Evolutionary conservation across 768 basidiomycete genomes (phyloP).

Genomic region (Amanita polypyramis): DNA sequence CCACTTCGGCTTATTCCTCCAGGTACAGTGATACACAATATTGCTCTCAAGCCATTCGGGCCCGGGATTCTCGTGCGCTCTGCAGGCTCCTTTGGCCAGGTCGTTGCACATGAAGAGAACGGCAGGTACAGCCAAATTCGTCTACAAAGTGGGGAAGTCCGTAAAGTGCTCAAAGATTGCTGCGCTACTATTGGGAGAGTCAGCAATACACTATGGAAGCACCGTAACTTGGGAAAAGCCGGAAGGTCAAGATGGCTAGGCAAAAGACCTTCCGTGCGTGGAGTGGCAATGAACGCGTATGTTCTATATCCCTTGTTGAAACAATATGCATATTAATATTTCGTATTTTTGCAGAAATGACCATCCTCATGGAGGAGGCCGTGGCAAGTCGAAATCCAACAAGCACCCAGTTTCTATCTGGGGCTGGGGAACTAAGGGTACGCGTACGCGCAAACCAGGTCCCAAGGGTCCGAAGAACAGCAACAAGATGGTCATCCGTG

Average conservation of each 20-base stretch:
- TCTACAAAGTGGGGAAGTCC: slow-evolving; percentile 87
- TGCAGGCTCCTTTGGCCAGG: slow-evolving; percentile 78
- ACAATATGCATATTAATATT: not conserved
- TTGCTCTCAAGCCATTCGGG: slow-evolving; percentile 67
- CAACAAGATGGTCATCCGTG: slow-evolving; percentile 83
- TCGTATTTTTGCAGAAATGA: slow-evolving; percentile 42
- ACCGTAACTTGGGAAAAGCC: slow-evolving; percentile 80
- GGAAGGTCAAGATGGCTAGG: slow-evolving; percentile 86
- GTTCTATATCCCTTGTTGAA: slow-evolving; percentile 18
- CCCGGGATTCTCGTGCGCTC: slow-evolving; percentile 79
- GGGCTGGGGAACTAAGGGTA: slow-evolving; percentile 91
- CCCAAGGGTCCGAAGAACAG: slow-evolving; percentile 84
- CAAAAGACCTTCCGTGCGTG: slow-evolving; percentile 73
- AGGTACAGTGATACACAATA: slow-evolving; percentile 83
- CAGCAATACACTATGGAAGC: slow-evolving; percentile 86
- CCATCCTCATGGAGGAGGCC: slow-evolving; percentile 96
- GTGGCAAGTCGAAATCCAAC: slow-evolving; percentile 95
- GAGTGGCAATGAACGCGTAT: slow-evolving; percentile 95
- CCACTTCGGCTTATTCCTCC: slow-evolving; percentile 86
- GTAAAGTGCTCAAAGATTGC: slow-evolving; percentile 72
- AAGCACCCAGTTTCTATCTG: slow-evolving; percentile 88
- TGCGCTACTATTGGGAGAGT: slow-evolving; percentile 87
- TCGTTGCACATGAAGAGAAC: slow-evolving; percentile 66
- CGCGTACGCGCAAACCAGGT: slow-evolving; percentile 86
- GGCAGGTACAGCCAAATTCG: slow-evolving; percentile 74